These are phyloP conservation scores for Lasiodiplodia sp. DNA, from an alignment of 2,329 filamentous ascomycete genomes.

Conservation along the genomic window DNA sequence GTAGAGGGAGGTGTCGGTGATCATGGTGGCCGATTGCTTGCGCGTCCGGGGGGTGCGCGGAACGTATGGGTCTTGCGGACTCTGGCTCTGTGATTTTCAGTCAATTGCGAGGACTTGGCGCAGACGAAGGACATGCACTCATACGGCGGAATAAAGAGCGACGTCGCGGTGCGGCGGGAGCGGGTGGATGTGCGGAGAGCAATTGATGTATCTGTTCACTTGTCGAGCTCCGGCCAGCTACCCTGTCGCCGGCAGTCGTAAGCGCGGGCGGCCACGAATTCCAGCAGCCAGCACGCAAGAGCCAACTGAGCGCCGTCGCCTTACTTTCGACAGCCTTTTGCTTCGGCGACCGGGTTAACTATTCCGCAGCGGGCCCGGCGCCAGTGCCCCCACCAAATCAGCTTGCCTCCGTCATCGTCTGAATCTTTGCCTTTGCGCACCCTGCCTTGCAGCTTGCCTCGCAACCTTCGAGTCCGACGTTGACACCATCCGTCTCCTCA, in stretches of 20 bases:
- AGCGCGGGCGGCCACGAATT: conserved; percentile 24
- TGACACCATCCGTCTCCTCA: not conserved
- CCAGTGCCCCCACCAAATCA: conserved; percentile 19
- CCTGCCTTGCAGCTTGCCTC: not conserved
- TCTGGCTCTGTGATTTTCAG: not conserved
- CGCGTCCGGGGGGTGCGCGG: conserved; percentile 8
- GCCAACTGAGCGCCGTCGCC: not conserved
- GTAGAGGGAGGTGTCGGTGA: conserved; percentile 92
- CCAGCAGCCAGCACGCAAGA: not conserved
- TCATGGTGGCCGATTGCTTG: conserved; percentile 68
- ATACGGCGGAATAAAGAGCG: not conserved
- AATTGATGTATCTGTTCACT: conserved; percentile 29
- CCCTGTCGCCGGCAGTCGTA: conserved; percentile 5
- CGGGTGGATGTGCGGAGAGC: conserved; percentile 3
- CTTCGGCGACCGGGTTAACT: conserved; percentile 21
- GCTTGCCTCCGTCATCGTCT: conserved; percentile 27
- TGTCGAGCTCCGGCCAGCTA: conserved; percentile 25
- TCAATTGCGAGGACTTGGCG: not conserved
- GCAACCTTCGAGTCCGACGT: not conserved
- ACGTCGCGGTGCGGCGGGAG: not conserved
- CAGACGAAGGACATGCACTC: not conserved
- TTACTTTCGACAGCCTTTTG: not conserved
- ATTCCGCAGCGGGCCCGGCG: not conserved
- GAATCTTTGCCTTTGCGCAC: conserved; percentile 14
- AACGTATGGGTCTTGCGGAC: not conserved